Evolutionary conservation across 1,139 yeast species (phyloP).

Genomic region (Kodamaea arcana): DNA sequence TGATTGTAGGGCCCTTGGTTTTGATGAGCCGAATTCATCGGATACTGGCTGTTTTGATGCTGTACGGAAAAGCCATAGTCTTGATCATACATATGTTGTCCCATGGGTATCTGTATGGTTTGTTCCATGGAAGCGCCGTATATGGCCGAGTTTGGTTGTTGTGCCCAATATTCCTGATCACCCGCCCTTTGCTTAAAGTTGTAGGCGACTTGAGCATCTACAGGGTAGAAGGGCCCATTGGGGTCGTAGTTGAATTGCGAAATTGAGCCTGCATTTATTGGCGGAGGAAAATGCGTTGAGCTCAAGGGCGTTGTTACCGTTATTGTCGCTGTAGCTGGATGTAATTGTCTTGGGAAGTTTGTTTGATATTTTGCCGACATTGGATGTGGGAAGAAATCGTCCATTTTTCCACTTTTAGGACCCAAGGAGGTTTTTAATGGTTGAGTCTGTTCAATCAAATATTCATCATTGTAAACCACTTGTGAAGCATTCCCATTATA

Average conservation of each 20-base stretch:
- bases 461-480: conserved; percentile 39
- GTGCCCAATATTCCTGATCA: conserved; percentile 23
- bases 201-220: conserved; percentile 5
- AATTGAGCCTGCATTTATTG: conserved; percentile 1
- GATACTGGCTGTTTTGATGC: conserved; percentile 11
- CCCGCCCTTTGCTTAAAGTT: conserved; percentile 4
- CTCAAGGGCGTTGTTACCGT: conserved; percentile 11
- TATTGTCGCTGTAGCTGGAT: conserved; percentile 5
- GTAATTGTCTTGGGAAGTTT: conserved; percentile 12
- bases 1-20: background rate
- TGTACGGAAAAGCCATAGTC: conserved; percentile 11
- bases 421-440: conserved; percentile 26
- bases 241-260: conserved; percentile 12
- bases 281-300: conserved; percentile 10
- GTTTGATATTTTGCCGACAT: conserved; percentile 19
- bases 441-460: conserved; percentile 46
- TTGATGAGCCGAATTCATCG: background rate
- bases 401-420: conserved; percentile 13
- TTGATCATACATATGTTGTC: conserved; percentile 13
- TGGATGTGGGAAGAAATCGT: conserved; percentile 20
- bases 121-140: conserved; percentile 13
- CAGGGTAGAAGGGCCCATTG: conserved; percentile 5
- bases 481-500: conserved; percentile 17
- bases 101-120: conserved; percentile 10
- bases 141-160: conserved; percentile 10